A percentile compares a stretch with the other conserved stretches of the same genome.
These are phyloP conservation scores for Flaveria sonorensis DNA, from an alignment of 129 eudicot species.

Conservation along the genomic window DNA sequence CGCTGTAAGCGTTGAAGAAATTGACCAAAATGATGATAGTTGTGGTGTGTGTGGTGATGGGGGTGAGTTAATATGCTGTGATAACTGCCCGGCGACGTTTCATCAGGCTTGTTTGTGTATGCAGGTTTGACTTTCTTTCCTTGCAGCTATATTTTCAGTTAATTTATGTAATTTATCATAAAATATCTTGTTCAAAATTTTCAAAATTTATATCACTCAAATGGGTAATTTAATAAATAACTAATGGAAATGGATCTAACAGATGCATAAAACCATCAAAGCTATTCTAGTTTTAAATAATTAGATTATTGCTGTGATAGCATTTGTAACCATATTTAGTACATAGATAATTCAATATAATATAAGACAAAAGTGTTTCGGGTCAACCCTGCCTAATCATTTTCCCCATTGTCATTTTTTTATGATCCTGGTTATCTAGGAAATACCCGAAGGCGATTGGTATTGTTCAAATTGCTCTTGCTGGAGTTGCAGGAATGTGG, in stretches of 20 bases:
- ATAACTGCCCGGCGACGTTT: slow-evolving; percentile 90
- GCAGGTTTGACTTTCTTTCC: slow-evolving; percentile 55
- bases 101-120: slow-evolving; percentile 78
- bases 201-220: background rate
- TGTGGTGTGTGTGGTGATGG: slow-evolving; percentile 98
- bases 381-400: background rate
- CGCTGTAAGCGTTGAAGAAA: slow-evolving; percentile 41
- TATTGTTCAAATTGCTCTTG: slow-evolving; percentile 91
- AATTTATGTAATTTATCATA: slow-evolving; percentile 1
- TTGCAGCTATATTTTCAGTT: slow-evolving; percentile 15
- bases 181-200: background rate
- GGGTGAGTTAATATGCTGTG: slow-evolving; percentile 92
- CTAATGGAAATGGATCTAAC: slow-evolving; percentile 14
- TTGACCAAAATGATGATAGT: slow-evolving; percentile 84
- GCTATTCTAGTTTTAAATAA: background rate
- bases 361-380: slow-evolving; percentile 1
- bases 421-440: slow-evolving; percentile 49
- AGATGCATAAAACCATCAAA: slow-evolving; percentile 9
- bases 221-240: background rate
- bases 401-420: background rate
- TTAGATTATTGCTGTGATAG: background rate
- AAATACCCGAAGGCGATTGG: slow-evolving; percentile 93
- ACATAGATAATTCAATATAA: background rate
- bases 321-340: background rate
- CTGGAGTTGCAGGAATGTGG: slow-evolving; percentile 64